Evolutionary conservation across 805 yeast genomes (phyloP).

Genomic region (Yarrowia keelungensis): DNA sequence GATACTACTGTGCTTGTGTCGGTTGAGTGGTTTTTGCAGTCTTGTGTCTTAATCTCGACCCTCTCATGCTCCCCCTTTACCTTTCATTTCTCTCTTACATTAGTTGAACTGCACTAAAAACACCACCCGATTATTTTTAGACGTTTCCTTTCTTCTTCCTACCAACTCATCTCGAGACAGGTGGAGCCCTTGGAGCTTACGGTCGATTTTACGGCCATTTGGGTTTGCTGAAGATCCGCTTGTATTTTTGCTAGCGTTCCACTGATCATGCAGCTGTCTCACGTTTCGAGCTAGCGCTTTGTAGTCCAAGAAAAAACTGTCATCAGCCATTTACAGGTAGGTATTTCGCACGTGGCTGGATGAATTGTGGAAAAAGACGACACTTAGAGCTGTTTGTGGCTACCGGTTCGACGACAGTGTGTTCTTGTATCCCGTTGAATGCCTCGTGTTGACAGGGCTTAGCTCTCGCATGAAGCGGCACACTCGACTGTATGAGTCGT

Average conservation of each 20-base stretch:
- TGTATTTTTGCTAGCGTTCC: neutral
- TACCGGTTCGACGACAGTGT: neutral
- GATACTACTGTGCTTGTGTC: too few relatives aligned
- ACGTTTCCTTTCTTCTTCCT: too few relatives aligned
- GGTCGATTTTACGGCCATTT: neutral
- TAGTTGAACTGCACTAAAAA: too few relatives aligned
- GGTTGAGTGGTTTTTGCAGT: too few relatives aligned
- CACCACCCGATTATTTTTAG: conserved; percentile 3
- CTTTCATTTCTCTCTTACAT: too few relatives aligned
- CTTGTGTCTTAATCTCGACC: too few relatives aligned
- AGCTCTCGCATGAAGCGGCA: too few relatives aligned
- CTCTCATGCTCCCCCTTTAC: too few relatives aligned
- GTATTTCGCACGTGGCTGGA: neutral
- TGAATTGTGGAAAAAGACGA: neutral
- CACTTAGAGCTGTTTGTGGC: too few relatives aligned
- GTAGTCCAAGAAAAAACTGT: neutral
- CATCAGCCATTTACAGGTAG: conserved; percentile 8
- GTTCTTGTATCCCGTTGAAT: neutral
- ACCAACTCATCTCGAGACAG: conserved; percentile 1
- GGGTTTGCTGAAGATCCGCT: neutral
- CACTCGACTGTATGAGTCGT: neutral
- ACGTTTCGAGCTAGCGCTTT: neutral
- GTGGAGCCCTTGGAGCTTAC: conserved; percentile 26
- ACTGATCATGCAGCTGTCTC: conserved; percentile 8
- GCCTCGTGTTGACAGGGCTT: too few relatives aligned